These are phyloP conservation scores for Kodamaea fukazawae DNA, from an alignment of 805 yeast species.

Conservation along the genomic window DNA sequence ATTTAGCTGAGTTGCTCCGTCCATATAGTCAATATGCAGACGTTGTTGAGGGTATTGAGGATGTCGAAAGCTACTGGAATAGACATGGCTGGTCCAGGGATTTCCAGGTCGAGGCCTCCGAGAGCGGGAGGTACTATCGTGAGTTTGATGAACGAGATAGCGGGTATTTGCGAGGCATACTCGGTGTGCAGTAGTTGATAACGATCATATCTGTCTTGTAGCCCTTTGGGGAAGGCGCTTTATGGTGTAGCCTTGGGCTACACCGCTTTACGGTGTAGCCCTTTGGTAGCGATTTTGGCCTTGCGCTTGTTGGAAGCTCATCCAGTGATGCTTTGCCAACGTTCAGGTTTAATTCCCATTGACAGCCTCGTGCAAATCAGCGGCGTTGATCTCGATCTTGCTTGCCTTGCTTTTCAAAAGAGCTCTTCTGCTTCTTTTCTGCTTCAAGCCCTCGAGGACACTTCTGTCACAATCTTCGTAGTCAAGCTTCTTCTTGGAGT, in stretches of 20 bases:
- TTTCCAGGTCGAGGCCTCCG: slow-evolving; percentile 4
- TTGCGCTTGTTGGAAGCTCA: no score
- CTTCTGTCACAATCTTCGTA: slow-evolving; percentile 20
- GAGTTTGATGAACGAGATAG: slow-evolving; percentile 26
- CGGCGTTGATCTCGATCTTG: slow-evolving; percentile 37
- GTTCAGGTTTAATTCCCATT: slow-evolving; percentile 7
- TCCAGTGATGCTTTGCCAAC: no score
- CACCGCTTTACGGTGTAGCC: no score
- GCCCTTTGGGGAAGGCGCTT: no score
- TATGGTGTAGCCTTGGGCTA: no score
- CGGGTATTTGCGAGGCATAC: slow-evolving; percentile 15
- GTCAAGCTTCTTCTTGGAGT: slow-evolving; percentile 16
- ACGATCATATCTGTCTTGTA: no score
- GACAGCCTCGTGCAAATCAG: slow-evolving; percentile 34
- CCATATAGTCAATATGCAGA: no score
- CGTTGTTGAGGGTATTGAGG: not conserved
- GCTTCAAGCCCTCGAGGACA: slow-evolving; percentile 17
- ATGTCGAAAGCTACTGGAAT: slow-evolving; percentile 17
- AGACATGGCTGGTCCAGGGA: slow-evolving; percentile 9
- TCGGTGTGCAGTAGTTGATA: no score
- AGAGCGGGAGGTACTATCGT: slow-evolving; percentile 19
- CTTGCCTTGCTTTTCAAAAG: slow-evolving; percentile 18
- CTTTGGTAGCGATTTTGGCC: no score
- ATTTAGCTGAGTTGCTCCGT: not conserved
- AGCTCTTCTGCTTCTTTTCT: slow-evolving; percentile 13